These are phyloP conservation scores for Colletotrichum falcatum DNA, from an alignment of 2,329 filamentous ascomycete genomes.

Conservation along the genomic window DNA sequence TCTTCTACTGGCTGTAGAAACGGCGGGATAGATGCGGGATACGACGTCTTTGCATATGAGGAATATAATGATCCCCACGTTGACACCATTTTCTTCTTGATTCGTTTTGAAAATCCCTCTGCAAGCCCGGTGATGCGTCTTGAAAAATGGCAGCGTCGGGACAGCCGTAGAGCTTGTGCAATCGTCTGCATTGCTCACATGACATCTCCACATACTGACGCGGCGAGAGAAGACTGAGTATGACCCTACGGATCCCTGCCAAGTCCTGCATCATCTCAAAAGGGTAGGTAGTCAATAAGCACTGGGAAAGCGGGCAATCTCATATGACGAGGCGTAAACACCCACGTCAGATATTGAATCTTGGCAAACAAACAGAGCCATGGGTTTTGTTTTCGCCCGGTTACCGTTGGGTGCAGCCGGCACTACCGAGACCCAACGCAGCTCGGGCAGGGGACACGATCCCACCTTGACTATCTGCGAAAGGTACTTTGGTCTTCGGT, in stretches of 20 bases:
- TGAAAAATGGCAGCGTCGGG: neutral
- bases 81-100: neutral
- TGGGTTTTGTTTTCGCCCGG: neutral
- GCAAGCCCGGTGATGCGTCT: no score
- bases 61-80: conserved; percentile 28
- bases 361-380: neutral
- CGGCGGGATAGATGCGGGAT: neutral
- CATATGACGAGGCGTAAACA: no score
- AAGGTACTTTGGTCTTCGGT: conserved; percentile 1
- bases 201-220: neutral
- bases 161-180: neutral
- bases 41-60: conserved; percentile 4
- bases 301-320: neutral
- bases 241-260: neutral
- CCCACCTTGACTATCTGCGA: neutral
- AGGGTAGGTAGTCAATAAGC: neutral
- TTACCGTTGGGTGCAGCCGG: conserved; percentile 1
- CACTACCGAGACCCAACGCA: neutral
- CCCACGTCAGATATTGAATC: neutral
- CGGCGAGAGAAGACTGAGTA: neutral
- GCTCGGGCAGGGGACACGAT: neutral
- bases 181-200: neutral
- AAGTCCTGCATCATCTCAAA: neutral
- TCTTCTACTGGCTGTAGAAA: neutral
- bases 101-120: no score